These are phyloP conservation scores for Escallonia rubra DNA, from an alignment of 129 eudicot genomes.

Conservation along the genomic window DNA sequence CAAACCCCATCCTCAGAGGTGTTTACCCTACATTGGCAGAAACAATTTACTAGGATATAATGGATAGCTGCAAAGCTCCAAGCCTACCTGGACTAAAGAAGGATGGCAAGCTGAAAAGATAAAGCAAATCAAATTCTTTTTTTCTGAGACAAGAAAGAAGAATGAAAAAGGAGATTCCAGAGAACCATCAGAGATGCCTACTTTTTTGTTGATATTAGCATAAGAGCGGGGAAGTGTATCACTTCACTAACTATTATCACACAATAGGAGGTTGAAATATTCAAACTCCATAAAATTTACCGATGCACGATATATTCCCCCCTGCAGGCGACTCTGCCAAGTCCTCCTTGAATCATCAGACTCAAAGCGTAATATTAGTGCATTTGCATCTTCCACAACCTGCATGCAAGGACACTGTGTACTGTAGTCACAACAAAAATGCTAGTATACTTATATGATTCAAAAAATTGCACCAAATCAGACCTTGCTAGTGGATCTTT, in stretches of 20 bases:
- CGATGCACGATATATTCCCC: conserved; percentile 94
- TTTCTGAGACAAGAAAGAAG: too few relatives aligned
- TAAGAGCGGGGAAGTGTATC: not conserved
- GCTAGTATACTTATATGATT: too few relatives aligned
- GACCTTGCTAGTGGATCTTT: conserved; percentile 53
- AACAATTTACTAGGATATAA: too few relatives aligned
- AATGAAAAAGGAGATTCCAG: too few relatives aligned
- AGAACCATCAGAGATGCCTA: too few relatives aligned
- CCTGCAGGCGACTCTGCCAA: conserved; percentile 85
- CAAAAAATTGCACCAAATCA: conserved; percentile 5
- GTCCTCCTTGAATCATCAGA: conserved; percentile 61
- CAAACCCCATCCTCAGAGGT: too few relatives aligned
- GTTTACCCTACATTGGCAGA: too few relatives aligned
- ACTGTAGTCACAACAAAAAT: not conserved
- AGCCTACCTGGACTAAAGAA: too few relatives aligned
- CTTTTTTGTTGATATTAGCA: too few relatives aligned
- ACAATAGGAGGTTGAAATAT: conserved; percentile 3
- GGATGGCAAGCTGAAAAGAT: too few relatives aligned
- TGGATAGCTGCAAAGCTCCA: too few relatives aligned
- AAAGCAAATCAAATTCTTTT: too few relatives aligned
- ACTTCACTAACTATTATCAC: conserved; percentile 5
- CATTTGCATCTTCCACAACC: conserved; percentile 83
- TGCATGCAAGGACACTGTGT: conserved; percentile 19
- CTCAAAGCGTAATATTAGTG: conserved; percentile 65
- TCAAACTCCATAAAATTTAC: conserved; percentile 30